A percentile compares a stretch with the other conserved stretches of the same genome.
Conservation (phyloP, 176 grass and related monocot genomes). For the Eleusine coracana region DNA sequence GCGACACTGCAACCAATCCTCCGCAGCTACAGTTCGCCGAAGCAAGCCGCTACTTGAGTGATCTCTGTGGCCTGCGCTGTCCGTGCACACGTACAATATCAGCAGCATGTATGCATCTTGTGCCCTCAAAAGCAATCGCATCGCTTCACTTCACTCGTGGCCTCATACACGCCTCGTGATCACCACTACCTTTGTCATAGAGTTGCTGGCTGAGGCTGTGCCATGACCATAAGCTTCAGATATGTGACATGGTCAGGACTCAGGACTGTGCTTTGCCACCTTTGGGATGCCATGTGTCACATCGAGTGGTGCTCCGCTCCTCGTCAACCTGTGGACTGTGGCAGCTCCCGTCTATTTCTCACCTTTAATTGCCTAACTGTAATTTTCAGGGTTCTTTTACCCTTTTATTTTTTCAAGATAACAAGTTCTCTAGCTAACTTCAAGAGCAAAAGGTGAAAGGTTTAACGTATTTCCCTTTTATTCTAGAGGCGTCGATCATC, state of each 20-base stretch:
- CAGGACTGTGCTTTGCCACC: neutral
- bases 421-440: too few species aligned
- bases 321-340: neutral
- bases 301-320: slow-evolving; percentile 25
- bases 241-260: neutral
- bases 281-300: neutral
- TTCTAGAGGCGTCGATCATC: too few species aligned
- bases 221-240: slow-evolving; percentile 27
- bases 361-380: neutral
- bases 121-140: slow-evolving; percentile 29
- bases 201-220: too few species aligned
- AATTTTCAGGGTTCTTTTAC: neutral
- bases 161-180: slow-evolving; percentile 39
- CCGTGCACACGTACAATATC: neutral
- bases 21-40: neutral
- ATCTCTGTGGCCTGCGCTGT: neutral
- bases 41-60: neutral
- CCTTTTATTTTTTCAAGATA: neutral
- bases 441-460: too few species aligned
- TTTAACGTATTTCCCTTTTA: too few species aligned
- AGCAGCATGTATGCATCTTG: slow-evolving; percentile 16
- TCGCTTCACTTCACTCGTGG: slow-evolving; percentile 30
- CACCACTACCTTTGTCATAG: neutral
- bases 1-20: slow-evolving; percentile 30
- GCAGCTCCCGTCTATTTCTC: neutral